Percentiles rank a stretch among this genome's conserved stretches.
Conservation (phyloP, 257 asterid genomes). For the Apocynum venetum region DNA sequence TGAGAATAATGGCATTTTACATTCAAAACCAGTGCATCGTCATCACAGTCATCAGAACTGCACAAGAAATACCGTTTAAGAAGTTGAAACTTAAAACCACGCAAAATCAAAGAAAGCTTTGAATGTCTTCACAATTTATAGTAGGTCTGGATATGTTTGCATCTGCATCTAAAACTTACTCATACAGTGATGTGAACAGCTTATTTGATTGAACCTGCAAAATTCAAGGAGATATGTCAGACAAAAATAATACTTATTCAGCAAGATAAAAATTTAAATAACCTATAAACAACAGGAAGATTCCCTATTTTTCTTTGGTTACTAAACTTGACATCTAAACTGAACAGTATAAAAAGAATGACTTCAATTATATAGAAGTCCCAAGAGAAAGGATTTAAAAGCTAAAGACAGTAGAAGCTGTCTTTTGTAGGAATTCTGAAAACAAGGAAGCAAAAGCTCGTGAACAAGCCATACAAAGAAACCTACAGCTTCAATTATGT, state of each 20-base stretch:
- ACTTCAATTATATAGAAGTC: not conserved
- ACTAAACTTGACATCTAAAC: not conserved
- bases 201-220: conserved; percentile 3
- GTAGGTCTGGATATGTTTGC: not conserved
- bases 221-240: not conserved
- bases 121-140: not conserved
- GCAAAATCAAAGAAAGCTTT: not conserved
- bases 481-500: not conserved
- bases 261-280: not conserved
- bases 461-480: not conserved
- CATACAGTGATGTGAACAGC: not conserved
- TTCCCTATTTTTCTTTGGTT: not conserved
- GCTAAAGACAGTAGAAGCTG: not conserved
- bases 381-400: not conserved
- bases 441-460: not conserved
- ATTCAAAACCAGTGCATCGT: conserved; percentile 64
- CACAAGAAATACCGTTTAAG: not conserved
- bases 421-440: not conserved
- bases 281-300: not conserved
- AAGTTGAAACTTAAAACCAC: not conserved
- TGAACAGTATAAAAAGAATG: not conserved
- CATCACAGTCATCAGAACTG: conserved; percentile 45
- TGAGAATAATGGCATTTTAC: conserved; percentile 73
- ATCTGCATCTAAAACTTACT: conserved; percentile 1
- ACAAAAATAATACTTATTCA: not conserved